Conservation (phyloP, 192 early-diverging fungal species). For the Rhizophagus clarus region DNA sequence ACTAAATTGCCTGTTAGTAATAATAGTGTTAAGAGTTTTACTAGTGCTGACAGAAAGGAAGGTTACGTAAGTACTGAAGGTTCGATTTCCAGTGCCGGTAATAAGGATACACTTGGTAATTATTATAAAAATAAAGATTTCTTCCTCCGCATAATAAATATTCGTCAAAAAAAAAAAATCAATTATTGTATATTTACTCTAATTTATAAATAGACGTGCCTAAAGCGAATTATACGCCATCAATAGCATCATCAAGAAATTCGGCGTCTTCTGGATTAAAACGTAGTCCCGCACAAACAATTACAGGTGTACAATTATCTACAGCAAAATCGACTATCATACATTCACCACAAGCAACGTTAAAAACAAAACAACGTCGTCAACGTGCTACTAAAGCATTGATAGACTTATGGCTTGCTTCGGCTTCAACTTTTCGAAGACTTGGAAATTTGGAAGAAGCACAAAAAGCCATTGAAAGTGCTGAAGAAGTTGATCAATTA, state of each 20-base stretch:
- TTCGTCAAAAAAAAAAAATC: background rate
- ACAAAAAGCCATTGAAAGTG: conserved; percentile 56
- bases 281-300: conserved; percentile 46
- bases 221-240: conserved; percentile 44
- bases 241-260: conserved; percentile 42
- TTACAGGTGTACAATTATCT: conserved; percentile 28
- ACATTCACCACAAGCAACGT: conserved; percentile 34
- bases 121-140: background rate
- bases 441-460: conserved; percentile 57
- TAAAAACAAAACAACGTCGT: conserved; percentile 41
- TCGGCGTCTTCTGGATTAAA: conserved; percentile 32
- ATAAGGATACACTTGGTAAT: conserved; percentile 39
- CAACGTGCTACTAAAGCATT: conserved; percentile 49
- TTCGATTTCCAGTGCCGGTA: conserved; percentile 9
- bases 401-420: conserved; percentile 56
- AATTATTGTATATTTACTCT: background rate
- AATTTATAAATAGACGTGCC: conserved; percentile 32
- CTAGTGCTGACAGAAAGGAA: conserved; percentile 31
- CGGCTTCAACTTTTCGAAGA: conserved; percentile 51
- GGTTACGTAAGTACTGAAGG: conserved; percentile 34
- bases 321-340: conserved; percentile 38
- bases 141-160: background rate
- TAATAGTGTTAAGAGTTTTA: conserved; percentile 35
- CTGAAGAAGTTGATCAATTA: conserved; percentile 50
- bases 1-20: conserved; percentile 31